These are phyloP conservation scores for Silybum marianum DNA, from an alignment of 129 eudicot species.

Conservation along the genomic window DNA sequence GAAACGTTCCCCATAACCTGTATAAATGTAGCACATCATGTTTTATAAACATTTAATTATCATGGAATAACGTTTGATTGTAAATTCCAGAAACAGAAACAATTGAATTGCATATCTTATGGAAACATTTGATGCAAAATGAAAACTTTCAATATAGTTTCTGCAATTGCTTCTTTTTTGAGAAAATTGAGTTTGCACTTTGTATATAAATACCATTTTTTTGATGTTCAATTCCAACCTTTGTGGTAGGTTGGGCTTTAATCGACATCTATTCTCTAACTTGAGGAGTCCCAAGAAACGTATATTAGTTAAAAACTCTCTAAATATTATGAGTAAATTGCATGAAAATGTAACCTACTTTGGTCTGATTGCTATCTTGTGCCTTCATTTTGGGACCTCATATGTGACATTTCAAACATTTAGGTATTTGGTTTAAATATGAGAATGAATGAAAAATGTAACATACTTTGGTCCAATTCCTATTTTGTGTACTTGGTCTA, in stretches of 20 bases:
- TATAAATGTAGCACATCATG: slow-evolving; percentile 18
- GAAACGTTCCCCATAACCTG: slow-evolving; percentile 93
- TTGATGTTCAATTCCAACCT: too few species aligned
- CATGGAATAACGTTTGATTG: background rate
- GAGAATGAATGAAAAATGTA: background rate
- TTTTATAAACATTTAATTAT: background rate
- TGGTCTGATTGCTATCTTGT: background rate
- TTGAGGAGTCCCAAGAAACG: background rate
- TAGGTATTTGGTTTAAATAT: background rate
- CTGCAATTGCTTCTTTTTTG: background rate
- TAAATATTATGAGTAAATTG: background rate
- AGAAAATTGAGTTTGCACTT: background rate
- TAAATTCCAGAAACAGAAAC: background rate
- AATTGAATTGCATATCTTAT: background rate
- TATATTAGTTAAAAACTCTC: background rate
- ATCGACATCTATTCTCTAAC: background rate
- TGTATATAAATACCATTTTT: background rate
- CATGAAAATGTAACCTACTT: background rate
- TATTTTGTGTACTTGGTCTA: background rate
- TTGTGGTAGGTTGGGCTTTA: background rate
- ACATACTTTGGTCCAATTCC: too few species aligned
- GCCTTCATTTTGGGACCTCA: background rate
- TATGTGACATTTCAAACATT: background rate
- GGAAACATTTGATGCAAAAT: background rate
- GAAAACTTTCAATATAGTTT: background rate